Conservation (phyloP, 2,329 filamentous ascomycete species). For the Arthrobotrys conoides region DNA sequence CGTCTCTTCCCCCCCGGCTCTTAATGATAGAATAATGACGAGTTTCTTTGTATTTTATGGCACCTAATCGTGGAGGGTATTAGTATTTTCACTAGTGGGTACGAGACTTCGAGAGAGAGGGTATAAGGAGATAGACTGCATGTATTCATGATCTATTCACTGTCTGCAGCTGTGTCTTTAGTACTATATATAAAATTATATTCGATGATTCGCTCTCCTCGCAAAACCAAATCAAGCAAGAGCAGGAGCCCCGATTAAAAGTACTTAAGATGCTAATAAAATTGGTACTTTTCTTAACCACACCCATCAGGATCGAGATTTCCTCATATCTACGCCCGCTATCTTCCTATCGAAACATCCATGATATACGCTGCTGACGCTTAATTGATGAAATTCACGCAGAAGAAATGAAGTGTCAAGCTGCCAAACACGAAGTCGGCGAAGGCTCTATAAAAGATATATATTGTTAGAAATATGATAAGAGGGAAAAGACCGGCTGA, state of each 20-base stretch:
- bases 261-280: slow-evolving; percentile 22
- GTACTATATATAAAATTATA: slow-evolving; percentile 3
- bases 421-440: slow-evolving; percentile 96
- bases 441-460: slow-evolving; percentile 79
- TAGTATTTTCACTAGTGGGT: not conserved
- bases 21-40: slow-evolving; percentile 29
- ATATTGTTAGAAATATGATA: slow-evolving; percentile 28
- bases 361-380: slow-evolving; percentile 49
- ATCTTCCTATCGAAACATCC: not conserved
- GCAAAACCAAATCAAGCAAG: not conserved
- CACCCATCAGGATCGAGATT: not conserved
- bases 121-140: not conserved
- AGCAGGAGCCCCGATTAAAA: slow-evolving; percentile 1
- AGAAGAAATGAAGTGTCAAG: slow-evolving; percentile 97
- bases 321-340: not conserved
- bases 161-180: not conserved
- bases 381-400: slow-evolving; percentile 99
- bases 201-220: not conserved
- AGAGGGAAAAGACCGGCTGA: slow-evolving; percentile 61
- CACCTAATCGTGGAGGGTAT: not conserved
- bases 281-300: slow-evolving; percentile 17
- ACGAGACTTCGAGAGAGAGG: not conserved
- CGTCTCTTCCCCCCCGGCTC: not conserved
- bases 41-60: slow-evolving; percentile 17
- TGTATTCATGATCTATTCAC: not conserved